These are phyloP conservation scores for Oehlia diaphana DNA, from an alignment of 192 early-diverging fungal genomes.

Conservation along the genomic window DNA sequence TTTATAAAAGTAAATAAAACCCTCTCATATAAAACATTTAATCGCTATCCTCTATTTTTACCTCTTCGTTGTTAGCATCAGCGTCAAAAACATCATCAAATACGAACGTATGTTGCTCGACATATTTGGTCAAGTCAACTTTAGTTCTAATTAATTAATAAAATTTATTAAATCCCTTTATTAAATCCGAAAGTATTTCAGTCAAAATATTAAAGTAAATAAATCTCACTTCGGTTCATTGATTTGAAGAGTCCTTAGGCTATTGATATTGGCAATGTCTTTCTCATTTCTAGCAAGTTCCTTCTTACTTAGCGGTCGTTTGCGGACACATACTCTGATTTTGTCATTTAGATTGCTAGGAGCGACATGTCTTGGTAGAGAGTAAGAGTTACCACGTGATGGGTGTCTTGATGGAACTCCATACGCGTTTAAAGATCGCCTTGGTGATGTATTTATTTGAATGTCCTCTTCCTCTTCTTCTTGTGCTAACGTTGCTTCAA, in stretches of 20 bases:
- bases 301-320: slow-evolving; percentile 89
- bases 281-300: slow-evolving; percentile 79
- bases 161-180: neutral
- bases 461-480: slow-evolving; percentile 45
- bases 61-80: slow-evolving; percentile 75
- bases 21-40: neutral
- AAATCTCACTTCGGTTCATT: slow-evolving; percentile 88
- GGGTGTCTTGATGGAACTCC: slow-evolving; percentile 56
- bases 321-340: slow-evolving; percentile 96
- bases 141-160: slow-evolving; percentile 63
- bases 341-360: slow-evolving; percentile 69
- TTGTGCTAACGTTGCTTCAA: neutral
- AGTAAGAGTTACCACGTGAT: slow-evolving; percentile 33
- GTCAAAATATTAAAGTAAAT: neutral
- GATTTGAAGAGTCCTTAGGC: slow-evolving; percentile 74
- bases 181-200: neutral
- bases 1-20: neutral
- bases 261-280: slow-evolving; percentile 74
- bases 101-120: slow-evolving; percentile 90
- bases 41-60: slow-evolving; percentile 32
- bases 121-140: slow-evolving; percentile 93
- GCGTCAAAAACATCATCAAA: slow-evolving; percentile 98
- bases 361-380: slow-evolving; percentile 20
- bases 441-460: slow-evolving; percentile 37
- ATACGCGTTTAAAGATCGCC: slow-evolving; percentile 67